phyloP scores from a whole-genome alignment of 106 monocot species.

The Dactylorhiza incarnata region DNA sequence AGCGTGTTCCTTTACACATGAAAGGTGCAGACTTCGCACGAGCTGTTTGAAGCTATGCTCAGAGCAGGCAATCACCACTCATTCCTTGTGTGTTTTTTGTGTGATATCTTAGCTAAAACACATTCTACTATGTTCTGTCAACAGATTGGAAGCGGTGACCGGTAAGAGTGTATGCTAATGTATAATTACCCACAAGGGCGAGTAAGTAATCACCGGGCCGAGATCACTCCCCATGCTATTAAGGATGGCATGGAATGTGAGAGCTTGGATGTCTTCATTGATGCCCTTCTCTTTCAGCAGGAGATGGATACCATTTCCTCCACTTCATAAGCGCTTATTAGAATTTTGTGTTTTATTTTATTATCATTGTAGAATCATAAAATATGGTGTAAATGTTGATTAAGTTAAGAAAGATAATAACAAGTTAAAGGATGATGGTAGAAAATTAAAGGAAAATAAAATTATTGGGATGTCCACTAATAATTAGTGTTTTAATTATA shows the following conservation, averaged over 20 bases:
- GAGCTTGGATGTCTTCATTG: slow-evolving; percentile 68
- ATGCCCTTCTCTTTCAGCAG: slow-evolving; percentile 70
- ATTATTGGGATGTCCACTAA: too few species aligned
- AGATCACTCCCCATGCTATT: slow-evolving; percentile 76
- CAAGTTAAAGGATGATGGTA: too few species aligned
- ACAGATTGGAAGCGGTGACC: slow-evolving; percentile 91
- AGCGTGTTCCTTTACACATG: too few species aligned
- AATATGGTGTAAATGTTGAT: too few species aligned
- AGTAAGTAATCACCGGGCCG: slow-evolving; percentile 87
- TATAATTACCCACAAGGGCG: slow-evolving; percentile 94
- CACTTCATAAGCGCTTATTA: too few species aligned
- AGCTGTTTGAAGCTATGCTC: slow-evolving; percentile 72
- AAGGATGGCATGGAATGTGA: slow-evolving; percentile 74
- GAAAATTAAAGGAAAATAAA: too few species aligned
- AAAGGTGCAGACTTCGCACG: slow-evolving; percentile 63
- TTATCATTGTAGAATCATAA: too few species aligned
- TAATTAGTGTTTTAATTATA: too few species aligned
- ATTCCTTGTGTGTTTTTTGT: not conserved
- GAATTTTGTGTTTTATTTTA: too few species aligned
- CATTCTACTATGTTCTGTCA: not conserved
- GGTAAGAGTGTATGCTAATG: slow-evolving; percentile 88
- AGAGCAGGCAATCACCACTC: slow-evolving; percentile 44
- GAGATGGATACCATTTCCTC: slow-evolving; percentile 87
- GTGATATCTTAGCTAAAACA: not conserved
- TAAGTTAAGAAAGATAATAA: too few species aligned